These are phyloP conservation scores for Coemansia sp. DNA, from an alignment of 192 early-diverging fungal genomes.

Conservation along the genomic window DNA sequence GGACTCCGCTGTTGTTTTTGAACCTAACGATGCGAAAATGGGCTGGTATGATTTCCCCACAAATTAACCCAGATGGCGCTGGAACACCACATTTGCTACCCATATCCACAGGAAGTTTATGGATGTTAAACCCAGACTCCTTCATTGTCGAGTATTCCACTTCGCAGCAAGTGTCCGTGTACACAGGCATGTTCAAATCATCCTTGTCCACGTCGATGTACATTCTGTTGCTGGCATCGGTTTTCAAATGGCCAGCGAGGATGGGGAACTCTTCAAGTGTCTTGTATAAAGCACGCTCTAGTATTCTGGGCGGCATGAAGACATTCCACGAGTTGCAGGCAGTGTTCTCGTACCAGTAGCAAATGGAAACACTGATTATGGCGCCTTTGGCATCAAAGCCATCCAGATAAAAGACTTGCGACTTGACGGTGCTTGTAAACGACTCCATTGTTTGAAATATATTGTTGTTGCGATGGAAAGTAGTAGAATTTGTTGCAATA, in stretches of 20 bases:
- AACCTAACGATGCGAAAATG: constrained; percentile 6
- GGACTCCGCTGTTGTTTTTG: constrained; percentile 15
- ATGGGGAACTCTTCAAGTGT: constrained; percentile 19
- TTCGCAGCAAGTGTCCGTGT: constrained; percentile 12
- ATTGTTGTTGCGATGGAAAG: not conserved
- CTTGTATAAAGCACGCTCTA: constrained; percentile 22
- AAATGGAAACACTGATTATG: constrained; percentile 6
- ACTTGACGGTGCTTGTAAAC: not conserved
- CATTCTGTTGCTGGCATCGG: not conserved
- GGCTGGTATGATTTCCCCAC: constrained; percentile 12
- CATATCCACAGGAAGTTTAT: not conserved
- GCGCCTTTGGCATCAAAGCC: constrained; percentile 9
- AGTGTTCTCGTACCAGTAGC: constrained; percentile 21
- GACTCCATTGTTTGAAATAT: constrained; percentile 6
- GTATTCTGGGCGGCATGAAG: constrained; percentile 23
- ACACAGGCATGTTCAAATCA: constrained; percentile 36
- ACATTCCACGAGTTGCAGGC: not conserved
- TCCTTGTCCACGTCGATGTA: constrained; percentile 9
- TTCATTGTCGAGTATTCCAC: not conserved
- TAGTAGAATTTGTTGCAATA: too few species aligned
- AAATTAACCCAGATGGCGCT: not conserved
- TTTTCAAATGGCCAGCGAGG: constrained; percentile 10
- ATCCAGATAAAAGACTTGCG: constrained; percentile 10
- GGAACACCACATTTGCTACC: not conserved
- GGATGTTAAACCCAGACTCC: not conserved